Evolutionary conservation across 2,329 filamentous ascomycete genomes (phyloP), one percentile per base, ranked within the genome.

Genomic region (Aureobasidium sp.): DNA sequence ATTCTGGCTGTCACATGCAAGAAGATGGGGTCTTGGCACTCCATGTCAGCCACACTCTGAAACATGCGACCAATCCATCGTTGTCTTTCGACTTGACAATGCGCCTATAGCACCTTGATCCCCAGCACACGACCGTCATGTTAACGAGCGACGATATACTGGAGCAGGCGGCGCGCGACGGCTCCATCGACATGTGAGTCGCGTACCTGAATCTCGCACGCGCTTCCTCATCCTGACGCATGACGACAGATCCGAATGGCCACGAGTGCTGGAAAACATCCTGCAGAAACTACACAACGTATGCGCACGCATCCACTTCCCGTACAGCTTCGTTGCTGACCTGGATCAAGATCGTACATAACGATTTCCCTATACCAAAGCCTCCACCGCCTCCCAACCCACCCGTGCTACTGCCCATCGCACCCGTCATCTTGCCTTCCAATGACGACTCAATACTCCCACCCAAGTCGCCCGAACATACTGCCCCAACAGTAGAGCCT

Each of bases 301-400:
- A 73, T 67, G 27, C 44, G 25, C 22, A 45, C 5, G 4, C 11
- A 9, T 25, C 22, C 22, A 44, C 25, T 27, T 31, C 25, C 1
- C 17, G 5, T 9, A 42, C 37, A 41, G 3, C 34, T 20, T 25
- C n/a, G 5, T 27, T 7, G 31, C 55, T 58, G 42, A 58, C 55
- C 22, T 27, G 29, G 9, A 5, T 5, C 15, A 57, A 95, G 90
- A 93, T 91, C 67, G 84, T 89, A 44, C 83, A 84, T 73, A 81
- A 85, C 71, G 86, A 87, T 58, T 96, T 96, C 69, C 86, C 89
- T 45, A 87, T 88, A 68, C 89, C 89, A 12, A 80, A 78, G 59
- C 75, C 84, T 58, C 80, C 77, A 47, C 77, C 75, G 12, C 42
- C 14, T 14, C 53, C 51, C 20, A 27, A 14, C 4, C 37, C 29